Evolutionary conservation across 2,329 filamentous ascomycete genomes (phyloP).

Genomic region (Hymenoscyphus scutula): DNA sequence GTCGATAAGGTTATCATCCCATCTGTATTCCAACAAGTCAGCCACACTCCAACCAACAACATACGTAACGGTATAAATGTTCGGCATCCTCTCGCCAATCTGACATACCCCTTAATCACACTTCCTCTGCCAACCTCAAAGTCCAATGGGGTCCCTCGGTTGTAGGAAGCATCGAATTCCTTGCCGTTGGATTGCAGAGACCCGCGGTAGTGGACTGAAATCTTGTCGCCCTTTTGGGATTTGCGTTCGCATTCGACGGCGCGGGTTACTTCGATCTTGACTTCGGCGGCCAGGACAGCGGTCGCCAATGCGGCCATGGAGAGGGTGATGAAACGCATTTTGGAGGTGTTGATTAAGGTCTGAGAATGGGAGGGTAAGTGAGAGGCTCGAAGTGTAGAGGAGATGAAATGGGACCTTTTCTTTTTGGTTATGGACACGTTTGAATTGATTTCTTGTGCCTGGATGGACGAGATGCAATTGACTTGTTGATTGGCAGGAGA

Average conservation of each 20-base stretch:
- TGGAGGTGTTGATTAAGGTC: slow-evolving; percentile 15
- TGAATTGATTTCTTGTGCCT: slow-evolving; percentile 2
- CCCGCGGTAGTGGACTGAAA: slow-evolving; percentile 86
- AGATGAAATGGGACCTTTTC: neutral
- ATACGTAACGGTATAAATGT: neutral
- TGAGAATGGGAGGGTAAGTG: neutral
- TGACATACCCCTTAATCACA: slow-evolving; percentile 81
- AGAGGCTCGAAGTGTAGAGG: neutral
- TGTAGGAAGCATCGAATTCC: slow-evolving; percentile 84
- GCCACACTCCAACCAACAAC: slow-evolving; percentile 8
- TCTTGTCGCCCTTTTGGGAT: slow-evolving; percentile 70
- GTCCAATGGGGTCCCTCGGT: slow-evolving; percentile 69
- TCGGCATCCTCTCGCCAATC: neutral
- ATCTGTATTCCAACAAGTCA: slow-evolving; percentile 48
- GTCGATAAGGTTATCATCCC: slow-evolving; percentile 84
- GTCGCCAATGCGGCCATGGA: slow-evolving; percentile 33
- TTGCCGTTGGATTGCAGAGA: slow-evolving; percentile 70
- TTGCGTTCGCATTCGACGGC: slow-evolving; percentile 77
- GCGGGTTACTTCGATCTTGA: slow-evolving; percentile 75
- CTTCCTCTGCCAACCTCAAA: slow-evolving; percentile 78
- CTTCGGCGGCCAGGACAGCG: slow-evolving; percentile 38
- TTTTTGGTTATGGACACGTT: slow-evolving; percentile 6
- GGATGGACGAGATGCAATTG: neutral
- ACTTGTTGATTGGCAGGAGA: neutral
- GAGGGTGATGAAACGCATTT: slow-evolving; percentile 35